Conservation (phyloP, 176 grass and related monocot genomes). For the Calamus simplicifolius region DNA sequence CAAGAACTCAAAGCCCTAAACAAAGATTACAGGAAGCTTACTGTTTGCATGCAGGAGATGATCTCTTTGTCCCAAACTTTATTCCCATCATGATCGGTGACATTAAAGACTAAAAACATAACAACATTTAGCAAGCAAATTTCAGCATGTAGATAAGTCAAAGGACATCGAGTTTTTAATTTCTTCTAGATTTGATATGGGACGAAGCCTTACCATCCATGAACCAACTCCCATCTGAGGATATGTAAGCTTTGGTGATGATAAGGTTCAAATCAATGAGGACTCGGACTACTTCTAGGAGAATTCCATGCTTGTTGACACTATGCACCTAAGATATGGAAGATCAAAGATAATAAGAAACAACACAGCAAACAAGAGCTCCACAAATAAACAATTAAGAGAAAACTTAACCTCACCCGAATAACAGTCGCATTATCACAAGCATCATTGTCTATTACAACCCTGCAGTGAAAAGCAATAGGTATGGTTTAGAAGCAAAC, state of each 20-base stretch:
- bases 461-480: too few species aligned
- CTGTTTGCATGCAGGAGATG: conserved; percentile 67
- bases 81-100: conserved; percentile 55
- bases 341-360: too few species aligned
- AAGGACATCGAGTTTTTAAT: too few species aligned
- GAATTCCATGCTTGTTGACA: conserved; percentile 67
- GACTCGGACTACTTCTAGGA: conserved; percentile 82
- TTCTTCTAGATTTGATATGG: too few species aligned
- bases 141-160: too few species aligned
- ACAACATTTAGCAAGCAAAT: not conserved
- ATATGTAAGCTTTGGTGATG: conserved; percentile 78
- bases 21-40: conserved; percentile 9
- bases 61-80: conserved; percentile 53
- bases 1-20: too few species aligned
- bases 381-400: too few species aligned
- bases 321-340: conserved; percentile 42
- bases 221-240: conserved; percentile 89
- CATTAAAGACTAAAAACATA: conserved; percentile 60
- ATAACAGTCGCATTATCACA: too few species aligned
- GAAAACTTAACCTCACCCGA: too few species aligned
- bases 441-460: too few species aligned
- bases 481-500: too few species aligned
- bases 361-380: too few species aligned
- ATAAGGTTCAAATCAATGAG: conserved; percentile 79
- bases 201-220: conserved; percentile 54